Base-by-base conservation (phyloP, 2,329 filamentous ascomycete genomes). In the Epichloe bromicola region DNA sequence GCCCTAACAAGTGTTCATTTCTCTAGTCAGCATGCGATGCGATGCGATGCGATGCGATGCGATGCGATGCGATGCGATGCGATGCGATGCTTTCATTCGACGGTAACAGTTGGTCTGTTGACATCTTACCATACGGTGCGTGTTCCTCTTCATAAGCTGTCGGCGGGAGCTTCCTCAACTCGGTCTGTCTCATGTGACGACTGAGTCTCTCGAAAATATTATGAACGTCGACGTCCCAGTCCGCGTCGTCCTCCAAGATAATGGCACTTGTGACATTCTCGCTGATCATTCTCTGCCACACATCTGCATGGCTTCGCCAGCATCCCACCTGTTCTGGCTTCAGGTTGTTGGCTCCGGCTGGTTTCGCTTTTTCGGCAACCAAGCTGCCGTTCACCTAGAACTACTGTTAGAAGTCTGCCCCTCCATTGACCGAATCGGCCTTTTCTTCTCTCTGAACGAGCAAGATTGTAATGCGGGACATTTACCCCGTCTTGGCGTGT, bases 221-320 rank as follows among this genome's bases (percentile, higher is more conserved):
- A n/a, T 49, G 47, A 34, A 49, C n/a, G 3, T 49, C 26, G 15
- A 49, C 23, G 17, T 49, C 47, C 47, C 48, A 50, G 12, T 50
- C 48, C 10, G 33, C 48, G 15, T 50, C 48, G 7, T 50, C 48
- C 15, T 50, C 48, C n/a, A 50, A n/a, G 10, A 50, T n/a, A 4
- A 50, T 45, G 17, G 48, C 48, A 3, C 42, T 50, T 30, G 46
- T 42, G 6, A 50, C n/a, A 2, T 50, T 50, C 5, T 50, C 48
- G 15, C 23, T 17, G 19, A 50, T 23, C 4, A 50, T 50, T 14
- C 12, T 50, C 41, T 30, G 36, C 48, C 48, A 50, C 8, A 50
- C 5, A 6, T 46, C n/a, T 7, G 41, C 48, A 36, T 50, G 48
- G 23, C 41, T 33, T 15, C 48, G 48, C 48, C 48, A 50, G 42